A percentile compares a stretch with the other conserved stretches of the same genome.
These are phyloP conservation scores for Aschersonia sp. DNA, from an alignment of 2,329 filamentous ascomycete genomes.

Conservation along the genomic window DNA sequence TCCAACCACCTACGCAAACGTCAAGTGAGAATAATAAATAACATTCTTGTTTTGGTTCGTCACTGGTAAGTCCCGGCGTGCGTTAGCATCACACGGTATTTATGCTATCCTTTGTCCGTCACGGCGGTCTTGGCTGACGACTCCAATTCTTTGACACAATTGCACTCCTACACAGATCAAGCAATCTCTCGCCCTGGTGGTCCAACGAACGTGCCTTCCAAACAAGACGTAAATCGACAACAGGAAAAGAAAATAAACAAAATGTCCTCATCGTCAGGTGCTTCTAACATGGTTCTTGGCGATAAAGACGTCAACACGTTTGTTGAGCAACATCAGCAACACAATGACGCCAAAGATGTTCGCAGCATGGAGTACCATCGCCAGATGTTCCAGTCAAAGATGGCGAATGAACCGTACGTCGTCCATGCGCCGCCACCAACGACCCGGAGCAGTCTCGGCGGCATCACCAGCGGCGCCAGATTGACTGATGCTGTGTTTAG, in stretches of 20 bases:
- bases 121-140: no score
- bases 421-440: slow-evolving; percentile 5
- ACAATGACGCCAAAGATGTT: slow-evolving; percentile 22
- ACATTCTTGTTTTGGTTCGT: neutral
- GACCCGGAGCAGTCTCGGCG: no score
- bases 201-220: neutral
- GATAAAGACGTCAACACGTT: slow-evolving; percentile 51
- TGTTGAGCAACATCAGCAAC: slow-evolving; percentile 13
- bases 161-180: neutral
- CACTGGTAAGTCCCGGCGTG: neutral
- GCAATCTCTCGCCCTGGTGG: neutral
- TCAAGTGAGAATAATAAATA: neutral
- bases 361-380: slow-evolving; percentile 68
- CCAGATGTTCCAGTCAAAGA: slow-evolving; percentile 58
- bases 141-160: no score
- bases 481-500: slow-evolving; percentile 3
- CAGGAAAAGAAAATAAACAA: neutral
- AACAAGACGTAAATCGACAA: no score
- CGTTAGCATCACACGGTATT: no score
- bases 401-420: slow-evolving; percentile 49
- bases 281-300: slow-evolving; percentile 41
- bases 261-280: neutral
- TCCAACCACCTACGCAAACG: neutral
- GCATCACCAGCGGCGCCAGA: neutral
- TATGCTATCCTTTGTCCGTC: no score